A percentile compares a stretch with the other conserved stretches of the same genome.
Evolutionary conservation across 495 filamentous ascomycete species (phyloP).

Genomic region (Tuber borchii): DNA sequence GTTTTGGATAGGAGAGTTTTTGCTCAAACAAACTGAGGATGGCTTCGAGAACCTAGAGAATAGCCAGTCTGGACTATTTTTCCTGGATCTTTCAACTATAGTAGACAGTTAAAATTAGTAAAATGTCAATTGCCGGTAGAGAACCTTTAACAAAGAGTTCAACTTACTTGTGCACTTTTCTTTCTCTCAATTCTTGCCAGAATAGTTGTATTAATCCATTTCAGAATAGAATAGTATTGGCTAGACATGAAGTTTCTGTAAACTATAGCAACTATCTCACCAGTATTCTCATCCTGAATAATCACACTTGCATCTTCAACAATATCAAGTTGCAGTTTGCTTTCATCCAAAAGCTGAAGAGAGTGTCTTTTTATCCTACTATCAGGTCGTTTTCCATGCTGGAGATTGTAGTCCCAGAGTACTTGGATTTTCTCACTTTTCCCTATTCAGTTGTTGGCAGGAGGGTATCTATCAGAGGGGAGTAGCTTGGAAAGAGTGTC

Average conservation of each 20-base stretch:
- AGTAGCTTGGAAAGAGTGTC: too few species aligned
- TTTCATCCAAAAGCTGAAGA: neutral
- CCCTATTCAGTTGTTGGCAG: slow-evolving; percentile 1
- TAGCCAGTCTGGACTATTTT: too few species aligned
- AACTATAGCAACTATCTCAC: slow-evolving; percentile 1
- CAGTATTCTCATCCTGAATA: neutral
- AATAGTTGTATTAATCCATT: slow-evolving; percentile 3
- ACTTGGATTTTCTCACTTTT: slow-evolving; percentile 1
- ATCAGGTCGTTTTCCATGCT: neutral
- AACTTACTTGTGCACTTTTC: neutral
- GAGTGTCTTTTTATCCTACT: neutral
- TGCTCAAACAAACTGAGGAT: neutral
- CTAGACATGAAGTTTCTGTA: slow-evolving; percentile 1
- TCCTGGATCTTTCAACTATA: neutral
- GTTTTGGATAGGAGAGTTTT: neutral
- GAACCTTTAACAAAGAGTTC: neutral
- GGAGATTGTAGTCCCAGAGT: neutral
- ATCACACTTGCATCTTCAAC: neutral
- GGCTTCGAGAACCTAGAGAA: neutral
- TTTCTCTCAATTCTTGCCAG: slow-evolving; percentile 2
- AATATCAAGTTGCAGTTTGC: slow-evolving; percentile 1
- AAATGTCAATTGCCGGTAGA: neutral
- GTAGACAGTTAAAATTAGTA: neutral
- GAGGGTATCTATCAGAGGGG: too few species aligned
- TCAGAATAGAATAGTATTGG: neutral